phyloP scores from a whole-genome alignment of 1,139 yeast genomes.

The Geotrichum australiense region DNA sequence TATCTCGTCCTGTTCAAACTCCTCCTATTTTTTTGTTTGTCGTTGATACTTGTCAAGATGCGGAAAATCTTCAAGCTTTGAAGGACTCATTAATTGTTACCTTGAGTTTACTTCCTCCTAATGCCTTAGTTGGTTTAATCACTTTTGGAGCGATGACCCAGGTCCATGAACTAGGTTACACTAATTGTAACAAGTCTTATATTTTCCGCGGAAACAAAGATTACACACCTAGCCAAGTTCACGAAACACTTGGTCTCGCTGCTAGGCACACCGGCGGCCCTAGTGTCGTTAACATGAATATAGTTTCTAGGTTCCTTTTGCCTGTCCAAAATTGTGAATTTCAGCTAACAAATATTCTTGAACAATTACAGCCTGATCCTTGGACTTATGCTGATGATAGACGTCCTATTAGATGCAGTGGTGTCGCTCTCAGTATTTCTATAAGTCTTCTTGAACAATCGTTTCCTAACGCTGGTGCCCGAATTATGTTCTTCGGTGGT shows the following conservation, averaged over 20 bases:
- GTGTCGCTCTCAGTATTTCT: constrained; percentile 86
- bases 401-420: constrained; percentile 89
- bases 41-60: constrained; percentile 91
- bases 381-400: constrained; percentile 89
- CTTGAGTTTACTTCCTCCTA: constrained; percentile 80
- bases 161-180: constrained; percentile 83
- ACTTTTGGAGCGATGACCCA: constrained; percentile 95
- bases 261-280: constrained; percentile 33
- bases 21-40: constrained; percentile 94
- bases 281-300: constrained; percentile 25
- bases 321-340: constrained; percentile 85
- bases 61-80: constrained; percentile 81
- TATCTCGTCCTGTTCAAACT: constrained; percentile 77
- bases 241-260: constrained; percentile 61
- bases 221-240: constrained; percentile 66
- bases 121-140: constrained; percentile 84
- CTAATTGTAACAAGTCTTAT: constrained; percentile 68
- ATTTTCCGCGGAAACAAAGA: constrained; percentile 93
- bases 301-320: constrained; percentile 70
- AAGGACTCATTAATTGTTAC: constrained; percentile 81
- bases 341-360: constrained; percentile 74
- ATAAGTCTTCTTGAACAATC: constrained; percentile 74
- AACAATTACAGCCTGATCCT: constrained; percentile 73
- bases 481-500: constrained; percentile 84
- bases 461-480: constrained; percentile 85